Percentiles rank a stretch among this genome's conserved stretches.
phyloP scores from a whole-genome alignment of 2,329 filamentous ascomycete species.

The Xylaria sp. region DNA sequence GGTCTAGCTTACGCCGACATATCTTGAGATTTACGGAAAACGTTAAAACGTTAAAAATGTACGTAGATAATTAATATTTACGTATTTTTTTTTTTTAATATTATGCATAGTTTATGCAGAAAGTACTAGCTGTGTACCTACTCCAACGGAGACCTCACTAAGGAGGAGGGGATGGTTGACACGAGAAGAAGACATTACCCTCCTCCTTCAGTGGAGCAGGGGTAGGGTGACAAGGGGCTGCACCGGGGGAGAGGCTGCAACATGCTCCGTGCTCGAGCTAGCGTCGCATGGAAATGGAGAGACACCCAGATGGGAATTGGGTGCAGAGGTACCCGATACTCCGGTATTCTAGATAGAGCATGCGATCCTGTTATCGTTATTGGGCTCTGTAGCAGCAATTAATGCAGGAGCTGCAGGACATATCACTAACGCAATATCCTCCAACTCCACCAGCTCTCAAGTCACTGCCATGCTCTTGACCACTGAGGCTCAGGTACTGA shows the following conservation, averaged over 20 bases:
- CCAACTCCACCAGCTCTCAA: conserved; percentile 3
- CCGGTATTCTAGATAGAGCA: background rate
- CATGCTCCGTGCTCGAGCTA: conserved; percentile 33
- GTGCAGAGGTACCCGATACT: conserved; percentile 17
- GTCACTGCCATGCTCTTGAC: conserved; percentile 5
- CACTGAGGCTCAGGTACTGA: conserved; percentile 11
- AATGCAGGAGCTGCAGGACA: conserved; percentile 23
- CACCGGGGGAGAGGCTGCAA: conserved; percentile 31
- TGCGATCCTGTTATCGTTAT: conserved; percentile 13
- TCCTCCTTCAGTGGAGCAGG: background rate
- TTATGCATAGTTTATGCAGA: no score
- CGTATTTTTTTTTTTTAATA: no score
- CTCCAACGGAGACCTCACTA: conserved; percentile 7
- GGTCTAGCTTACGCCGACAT: no score
- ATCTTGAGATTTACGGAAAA: no score
- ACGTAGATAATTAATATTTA: no score
- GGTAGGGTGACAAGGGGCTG: conserved; percentile 9
- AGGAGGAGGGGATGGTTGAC: background rate
- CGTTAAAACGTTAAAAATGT: no score
- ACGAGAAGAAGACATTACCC: background rate
- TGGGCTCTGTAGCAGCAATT: conserved; percentile 10
- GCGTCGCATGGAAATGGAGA: conserved; percentile 25
- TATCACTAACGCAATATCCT: conserved; percentile 19
- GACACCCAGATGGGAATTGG: conserved; percentile 21
- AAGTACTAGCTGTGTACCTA: background rate